Base-by-base conservation (phyloP, 2,329 filamentous ascomycete genomes). In the Penicillium oxalicum region DNA sequence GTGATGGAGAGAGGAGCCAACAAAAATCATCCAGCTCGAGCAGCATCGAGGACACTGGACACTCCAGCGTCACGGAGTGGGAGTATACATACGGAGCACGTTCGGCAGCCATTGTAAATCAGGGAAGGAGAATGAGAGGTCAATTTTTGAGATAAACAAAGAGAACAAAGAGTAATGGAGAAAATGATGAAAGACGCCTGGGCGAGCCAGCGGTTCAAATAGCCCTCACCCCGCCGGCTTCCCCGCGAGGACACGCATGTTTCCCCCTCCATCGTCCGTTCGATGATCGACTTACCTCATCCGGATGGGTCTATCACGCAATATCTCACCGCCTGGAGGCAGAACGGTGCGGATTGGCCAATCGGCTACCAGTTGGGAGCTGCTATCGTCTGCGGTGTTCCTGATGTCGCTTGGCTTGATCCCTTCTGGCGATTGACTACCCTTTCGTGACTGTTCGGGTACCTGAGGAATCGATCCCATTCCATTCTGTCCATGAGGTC, bases 21-120 rank as follows among this genome's bases (percentile, higher is more conserved):
- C 8, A 18, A 18, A 18, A 18, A 18, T 18, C 18, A 18, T 18
- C 18, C 18, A 18, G 18, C 18, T 18, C 2, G n/a, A 18, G 18
- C 18, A 18, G 18, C 18, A 18, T 18, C 18, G 18, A 18, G 18
- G 18, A 18, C 18, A 18, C 18, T 18, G 18, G 18, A 18, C 18
- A 18, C 18, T 18, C 18, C 18, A 18, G 18, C 18, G 2, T 43
- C 34, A 28, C 28, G 11, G 40, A 8, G 34, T 9, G 9, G 12
- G 40, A 34, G n/a, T 32, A 27, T 32, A 66, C 70, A 57, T 67
- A 74, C 72, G 71, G 69, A 64, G 70, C 69, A 50, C 67, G 65
- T 59, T 70, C 65, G 51, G 66, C 58, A 56, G 70, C 67, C 71
- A 74, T 74, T 66, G 54, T 68, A 58, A 56, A 45, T 18, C 39